Evolutionary conservation across 495 filamentous ascomycete species (phyloP), one percentile per base, ranked within the genome.

Genomic region (Hypoxylon fragiforme): DNA sequence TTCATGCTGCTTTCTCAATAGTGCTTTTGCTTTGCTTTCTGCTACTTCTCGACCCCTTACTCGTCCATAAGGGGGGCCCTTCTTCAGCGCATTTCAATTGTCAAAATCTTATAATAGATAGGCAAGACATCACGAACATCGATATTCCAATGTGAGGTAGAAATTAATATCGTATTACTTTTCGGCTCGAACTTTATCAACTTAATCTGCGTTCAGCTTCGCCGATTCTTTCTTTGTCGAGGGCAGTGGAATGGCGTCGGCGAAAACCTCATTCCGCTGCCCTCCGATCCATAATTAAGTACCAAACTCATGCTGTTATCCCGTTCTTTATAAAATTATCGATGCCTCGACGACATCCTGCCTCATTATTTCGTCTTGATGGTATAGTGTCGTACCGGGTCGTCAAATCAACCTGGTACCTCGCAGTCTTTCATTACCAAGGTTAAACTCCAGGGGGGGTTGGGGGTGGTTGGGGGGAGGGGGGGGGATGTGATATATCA

Each of bases 341-440:
- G 37, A 43, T 54, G 43, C 42, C 47, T 14, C 34, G 40, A 40
- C 6, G 6, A 1, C 49, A 30, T 51, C 20, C 37, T 34, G 24
- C 52, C 43, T 67, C 64, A 57, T 67, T 57, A 61, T 62, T 52
- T 67, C 64, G 50, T 67, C 44, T 50, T 50, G 53, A 41, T 63
- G 51, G 49, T 56, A 57, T 59, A 50, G 37, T 46, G 26, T 45
- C 37, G 41, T 52, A 40, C 58, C 47, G 32, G 48, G 41, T 46
- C 56, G 60, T 34, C 9, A 43, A 20, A 36, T 43, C 48, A 55
- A 47, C 54, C 57, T 42, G 42, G 35, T 60, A 41, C 35, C 49
- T 50, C 38, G 57, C 52, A 56, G 46, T 58, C 58, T 56, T 51
- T 60, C 57, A 56, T 53, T 62, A 57, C 54, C 46, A 50, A 43